Percentiles rank a stretch among this genome's conserved stretches.
Conservation (phyloP, 768 basidiomycete species). For the Calocybe indica region DNA sequence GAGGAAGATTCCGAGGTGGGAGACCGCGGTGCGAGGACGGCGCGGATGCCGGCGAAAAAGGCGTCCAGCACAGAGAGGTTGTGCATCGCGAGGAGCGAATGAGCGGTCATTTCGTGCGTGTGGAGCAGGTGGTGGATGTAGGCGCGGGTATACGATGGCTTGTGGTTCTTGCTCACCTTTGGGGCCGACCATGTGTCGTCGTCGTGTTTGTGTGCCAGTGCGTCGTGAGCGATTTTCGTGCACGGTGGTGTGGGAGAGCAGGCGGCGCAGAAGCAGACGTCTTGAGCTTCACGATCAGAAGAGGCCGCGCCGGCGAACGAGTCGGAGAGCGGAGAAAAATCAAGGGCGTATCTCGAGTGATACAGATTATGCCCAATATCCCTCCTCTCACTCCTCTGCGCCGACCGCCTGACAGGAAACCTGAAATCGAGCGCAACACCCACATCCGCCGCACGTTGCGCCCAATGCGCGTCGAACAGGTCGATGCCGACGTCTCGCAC, state of each 20-base stretch:
- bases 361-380: no score
- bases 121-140: slow-evolving; percentile 83
- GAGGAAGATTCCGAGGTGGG: not conserved
- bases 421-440: no score
- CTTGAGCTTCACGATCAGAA: not conserved
- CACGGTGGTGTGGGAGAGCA: slow-evolving; percentile 21
- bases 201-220: no score
- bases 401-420: no score
- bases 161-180: not conserved
- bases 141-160: slow-evolving; percentile 41
- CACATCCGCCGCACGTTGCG: no score
- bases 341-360: no score
- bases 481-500: slow-evolving; percentile 53
- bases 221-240: no score
- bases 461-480: no score
- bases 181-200: no score
- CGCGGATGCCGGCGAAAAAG: slow-evolving; percentile 59
- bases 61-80: slow-evolving; percentile 63
- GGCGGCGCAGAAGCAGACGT: slow-evolving; percentile 46
- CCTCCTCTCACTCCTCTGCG: no score
- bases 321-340: no score
- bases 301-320: slow-evolving; percentile 19
- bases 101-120: slow-evolving; percentile 89
- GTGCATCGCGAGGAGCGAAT: slow-evolving; percentile 68
- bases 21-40: slow-evolving; percentile 12